Conservation (phyloP, 805 yeast species). For the Monosporozyma unispora region DNA sequence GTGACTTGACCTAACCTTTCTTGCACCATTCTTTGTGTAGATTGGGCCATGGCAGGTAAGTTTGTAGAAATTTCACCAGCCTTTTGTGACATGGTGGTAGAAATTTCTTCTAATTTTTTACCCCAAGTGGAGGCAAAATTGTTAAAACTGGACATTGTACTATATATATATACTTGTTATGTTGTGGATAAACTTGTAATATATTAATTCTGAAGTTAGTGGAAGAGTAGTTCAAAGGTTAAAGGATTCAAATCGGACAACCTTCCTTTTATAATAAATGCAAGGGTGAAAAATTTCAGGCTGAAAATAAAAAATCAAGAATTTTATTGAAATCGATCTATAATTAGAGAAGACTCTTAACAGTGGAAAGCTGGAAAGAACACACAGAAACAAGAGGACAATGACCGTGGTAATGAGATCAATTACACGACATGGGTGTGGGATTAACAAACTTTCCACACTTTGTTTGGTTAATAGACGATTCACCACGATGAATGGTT, state of each 20-base stretch:
- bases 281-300: not conserved
- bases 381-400: too few species aligned
- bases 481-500: not conserved
- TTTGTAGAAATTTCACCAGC: constrained; percentile 40
- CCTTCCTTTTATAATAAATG: not conserved
- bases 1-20: constrained; percentile 73
- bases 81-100: constrained; percentile 25
- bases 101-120: constrained; percentile 26
- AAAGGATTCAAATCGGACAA: not conserved
- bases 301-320: not conserved
- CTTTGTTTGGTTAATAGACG: too few species aligned
- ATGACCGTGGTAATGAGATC: too few species aligned
- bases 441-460: too few species aligned
- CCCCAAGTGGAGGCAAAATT: constrained; percentile 21
- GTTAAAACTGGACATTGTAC: constrained; percentile 26
- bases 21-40: constrained; percentile 71
- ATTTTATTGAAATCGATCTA: too few species aligned
- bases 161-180: too few species aligned
- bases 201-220: too few species aligned
- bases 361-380: too few species aligned
- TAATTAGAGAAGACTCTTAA: too few species aligned
- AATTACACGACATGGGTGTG: too few species aligned
- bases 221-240: not conserved
- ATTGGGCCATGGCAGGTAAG: constrained; percentile 67
- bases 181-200: too few species aligned